Evolutionary conservation across 495 filamentous ascomycete genomes (phyloP).

Genomic region (Neurospora africana): DNA sequence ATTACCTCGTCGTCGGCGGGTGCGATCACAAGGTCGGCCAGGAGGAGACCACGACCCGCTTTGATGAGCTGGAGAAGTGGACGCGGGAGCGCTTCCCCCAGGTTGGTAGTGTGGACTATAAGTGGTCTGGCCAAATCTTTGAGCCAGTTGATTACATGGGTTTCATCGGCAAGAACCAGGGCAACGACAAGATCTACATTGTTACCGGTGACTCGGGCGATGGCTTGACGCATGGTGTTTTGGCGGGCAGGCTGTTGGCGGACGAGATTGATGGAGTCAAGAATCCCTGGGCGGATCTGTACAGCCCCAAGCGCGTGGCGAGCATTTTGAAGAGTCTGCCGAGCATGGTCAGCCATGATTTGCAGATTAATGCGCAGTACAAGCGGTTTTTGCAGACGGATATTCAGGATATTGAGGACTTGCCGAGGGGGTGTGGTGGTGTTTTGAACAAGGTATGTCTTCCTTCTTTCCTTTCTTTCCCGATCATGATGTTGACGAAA

Average conservation of each 20-base stretch:
- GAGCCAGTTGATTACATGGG: constrained; percentile 47
- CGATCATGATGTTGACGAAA: neutral
- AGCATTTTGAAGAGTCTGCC: constrained; percentile 27
- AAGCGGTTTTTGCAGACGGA: constrained; percentile 44
- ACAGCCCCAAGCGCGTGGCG: constrained; percentile 34
- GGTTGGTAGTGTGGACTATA: constrained; percentile 39
- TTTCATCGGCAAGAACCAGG: constrained; percentile 47
- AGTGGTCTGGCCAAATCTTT: constrained; percentile 48
- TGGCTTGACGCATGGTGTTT: constrained; percentile 45
- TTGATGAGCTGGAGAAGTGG: constrained; percentile 41
- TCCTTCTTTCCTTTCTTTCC: neutral
- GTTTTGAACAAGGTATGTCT: constrained; percentile 36
- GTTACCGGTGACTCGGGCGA: constrained; percentile 51
- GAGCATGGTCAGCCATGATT: constrained; percentile 30
- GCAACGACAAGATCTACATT: constrained; percentile 38
- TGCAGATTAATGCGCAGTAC: constrained; percentile 48
- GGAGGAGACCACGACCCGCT: constrained; percentile 32
- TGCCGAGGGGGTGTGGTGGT: constrained; percentile 36
- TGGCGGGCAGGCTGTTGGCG: constrained; percentile 43
- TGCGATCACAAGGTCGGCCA: constrained; percentile 53
- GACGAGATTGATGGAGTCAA: constrained; percentile 40
- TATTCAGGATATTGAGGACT: constrained; percentile 47
- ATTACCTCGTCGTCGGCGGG: constrained; percentile 49
- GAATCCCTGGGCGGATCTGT: constrained; percentile 41
- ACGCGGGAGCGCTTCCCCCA: constrained; percentile 41